phyloP scores from a whole-genome alignment of 352 stramenopile species.

The Pythium guiyangense region DNA sequence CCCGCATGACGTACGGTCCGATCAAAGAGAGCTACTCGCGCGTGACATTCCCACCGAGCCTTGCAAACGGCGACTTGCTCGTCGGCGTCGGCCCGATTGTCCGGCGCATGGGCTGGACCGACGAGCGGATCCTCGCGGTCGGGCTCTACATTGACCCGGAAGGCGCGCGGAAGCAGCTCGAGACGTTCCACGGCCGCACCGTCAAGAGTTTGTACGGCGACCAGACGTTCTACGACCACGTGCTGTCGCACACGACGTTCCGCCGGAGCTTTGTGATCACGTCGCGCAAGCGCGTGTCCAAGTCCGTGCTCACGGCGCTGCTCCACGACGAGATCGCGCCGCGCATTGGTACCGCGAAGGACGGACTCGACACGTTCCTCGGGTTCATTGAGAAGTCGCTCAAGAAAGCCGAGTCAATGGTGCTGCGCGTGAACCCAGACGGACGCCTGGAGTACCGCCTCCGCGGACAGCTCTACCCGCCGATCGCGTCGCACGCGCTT shows the following conservation, averaged over 20 bases:
- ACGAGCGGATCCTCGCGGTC: constrained; percentile 77
- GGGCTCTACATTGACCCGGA: constrained; percentile 77
- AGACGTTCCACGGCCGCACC: constrained; percentile 44
- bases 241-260: constrained; percentile 56
- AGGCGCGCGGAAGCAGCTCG: constrained; percentile 43
- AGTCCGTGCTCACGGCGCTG: constrained; percentile 60
- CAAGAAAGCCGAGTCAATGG: constrained; percentile 78
- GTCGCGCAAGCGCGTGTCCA: constrained; percentile 71
- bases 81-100: constrained; percentile 72
- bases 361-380: constrained; percentile 54
- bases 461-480: constrained; percentile 61
- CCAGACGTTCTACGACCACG: constrained; percentile 67
- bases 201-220: constrained; percentile 69
- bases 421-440: constrained; percentile 62
- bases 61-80: constrained; percentile 71
- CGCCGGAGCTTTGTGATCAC: constrained; percentile 74
- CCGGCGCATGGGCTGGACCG: constrained; percentile 75
- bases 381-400: constrained; percentile 80
- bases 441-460: constrained; percentile 65
- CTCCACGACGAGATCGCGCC: constrained; percentile 67
- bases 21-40: constrained; percentile 76
- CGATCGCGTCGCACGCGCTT: constrained; percentile 58
- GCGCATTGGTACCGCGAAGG: constrained; percentile 49
- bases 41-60: constrained; percentile 70
- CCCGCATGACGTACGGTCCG: constrained; percentile 55